phyloP scores from a whole-genome alignment of 257 asterid genomes.

The Pogostemon cablin region DNA sequence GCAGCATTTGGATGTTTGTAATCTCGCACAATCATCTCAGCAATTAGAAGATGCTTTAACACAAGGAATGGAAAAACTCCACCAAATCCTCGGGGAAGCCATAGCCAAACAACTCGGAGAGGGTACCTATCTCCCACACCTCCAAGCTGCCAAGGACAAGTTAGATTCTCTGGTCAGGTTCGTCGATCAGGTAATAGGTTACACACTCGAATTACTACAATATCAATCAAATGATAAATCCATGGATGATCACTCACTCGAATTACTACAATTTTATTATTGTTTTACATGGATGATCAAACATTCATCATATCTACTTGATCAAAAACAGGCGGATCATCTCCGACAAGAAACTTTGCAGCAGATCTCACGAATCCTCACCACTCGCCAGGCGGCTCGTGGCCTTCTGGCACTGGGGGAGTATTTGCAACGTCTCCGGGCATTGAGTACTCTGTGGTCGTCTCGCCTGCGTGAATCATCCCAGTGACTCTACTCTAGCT shows the following conservation, averaged over 20 bases:
- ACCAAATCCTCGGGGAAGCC: slow-evolving; percentile 56
- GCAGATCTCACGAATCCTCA: slow-evolving; percentile 50
- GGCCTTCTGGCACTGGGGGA: slow-evolving; percentile 62
- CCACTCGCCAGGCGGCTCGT: slow-evolving; percentile 55
- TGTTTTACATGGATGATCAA: neutral
- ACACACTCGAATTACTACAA: too few species aligned
- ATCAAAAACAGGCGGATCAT: slow-evolving; percentile 56
- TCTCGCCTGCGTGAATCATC: slow-evolving; percentile 46
- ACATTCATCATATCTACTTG: slow-evolving; percentile 13
- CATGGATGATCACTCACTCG: too few species aligned
- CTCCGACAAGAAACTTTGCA: slow-evolving; percentile 58
- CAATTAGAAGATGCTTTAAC: slow-evolving; percentile 94
- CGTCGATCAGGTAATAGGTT: slow-evolving; percentile 67
- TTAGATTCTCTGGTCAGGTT: slow-evolving; percentile 71
- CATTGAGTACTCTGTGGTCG: slow-evolving; percentile 52
- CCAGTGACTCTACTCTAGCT: slow-evolving; percentile 29
- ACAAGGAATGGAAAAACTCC: slow-evolving; percentile 83
- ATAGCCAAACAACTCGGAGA: slow-evolving; percentile 64
- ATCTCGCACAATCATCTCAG: slow-evolving; percentile 73
- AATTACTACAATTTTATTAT: too few species aligned
- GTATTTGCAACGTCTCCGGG: slow-evolving; percentile 55
- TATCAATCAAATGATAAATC: too few species aligned
- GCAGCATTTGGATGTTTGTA: slow-evolving; percentile 48
- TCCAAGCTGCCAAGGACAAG: slow-evolving; percentile 66
- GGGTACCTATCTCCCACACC: slow-evolving; percentile 61